Percentiles rank a stretch among this genome's conserved stretches.
Conservation (phyloP, 164 flowering plant genomes). For the Pachysandra terminalis region DNA sequence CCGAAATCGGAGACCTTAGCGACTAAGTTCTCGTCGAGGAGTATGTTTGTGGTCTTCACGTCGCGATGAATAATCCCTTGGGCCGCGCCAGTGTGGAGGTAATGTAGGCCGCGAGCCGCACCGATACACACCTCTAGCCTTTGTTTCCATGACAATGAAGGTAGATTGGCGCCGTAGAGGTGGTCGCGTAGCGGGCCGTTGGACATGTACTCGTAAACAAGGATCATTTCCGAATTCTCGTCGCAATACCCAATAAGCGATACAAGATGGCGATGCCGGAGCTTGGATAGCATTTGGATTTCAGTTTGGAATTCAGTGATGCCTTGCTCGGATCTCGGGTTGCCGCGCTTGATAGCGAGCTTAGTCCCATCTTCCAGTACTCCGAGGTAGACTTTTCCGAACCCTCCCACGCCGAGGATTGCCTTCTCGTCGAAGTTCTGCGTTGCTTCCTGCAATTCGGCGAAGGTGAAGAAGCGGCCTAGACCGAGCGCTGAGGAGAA, state of each 20-base stretch:
- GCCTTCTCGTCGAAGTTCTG: conserved; percentile 68
- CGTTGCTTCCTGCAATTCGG: conserved; percentile 60
- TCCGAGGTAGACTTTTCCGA: conserved; percentile 84
- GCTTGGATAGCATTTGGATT: conserved; percentile 76
- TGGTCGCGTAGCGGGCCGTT: conserved; percentile 85
- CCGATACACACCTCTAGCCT: conserved; percentile 85
- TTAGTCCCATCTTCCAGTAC: conserved; percentile 59
- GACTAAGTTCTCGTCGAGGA: conserved; percentile 71
- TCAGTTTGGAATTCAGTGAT: conserved; percentile 84
- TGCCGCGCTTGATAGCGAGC: conserved; percentile 78
- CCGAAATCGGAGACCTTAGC: conserved; percentile 91
- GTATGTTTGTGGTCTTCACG: conserved; percentile 90
- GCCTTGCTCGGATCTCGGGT: conserved; percentile 71
- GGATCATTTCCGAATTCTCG: conserved; percentile 78
- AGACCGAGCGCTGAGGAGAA: conserved; percentile 36
- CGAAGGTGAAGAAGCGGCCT: conserved; percentile 59
- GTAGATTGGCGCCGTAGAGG: conserved; percentile 55
- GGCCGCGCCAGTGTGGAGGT: conserved; percentile 87
- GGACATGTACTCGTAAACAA: conserved; percentile 89
- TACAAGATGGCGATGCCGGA: conserved; percentile 84
- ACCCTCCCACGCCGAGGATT: conserved; percentile 88
- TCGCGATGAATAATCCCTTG: conserved; percentile 89
- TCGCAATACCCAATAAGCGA: conserved; percentile 86
- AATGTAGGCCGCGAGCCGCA: conserved; percentile 83
- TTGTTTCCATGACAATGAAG: conserved; percentile 67